Evolutionary conservation across 805 yeast genomes (phyloP), one percentile per base, ranked within the genome.

Genomic region (Priceomyces carsonii): DNA sequence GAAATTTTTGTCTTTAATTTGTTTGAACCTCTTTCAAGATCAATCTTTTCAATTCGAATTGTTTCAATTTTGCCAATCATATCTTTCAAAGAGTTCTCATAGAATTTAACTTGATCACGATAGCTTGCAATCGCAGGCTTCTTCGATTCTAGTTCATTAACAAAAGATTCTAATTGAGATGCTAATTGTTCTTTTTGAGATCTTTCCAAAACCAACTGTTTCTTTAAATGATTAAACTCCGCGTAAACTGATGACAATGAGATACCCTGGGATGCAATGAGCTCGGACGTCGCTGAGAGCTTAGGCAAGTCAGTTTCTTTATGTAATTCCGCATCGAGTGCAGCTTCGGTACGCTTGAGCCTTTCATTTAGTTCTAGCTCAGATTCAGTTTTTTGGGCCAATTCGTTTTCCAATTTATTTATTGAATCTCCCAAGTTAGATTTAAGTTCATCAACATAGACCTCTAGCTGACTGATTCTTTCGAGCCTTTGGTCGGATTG

Each of bases 101-200:
- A 85, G 79, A 48, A 84, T 49, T 33, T 70, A 56, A 44, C 67
- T 54, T 47, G 88, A 69, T 59, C 59, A 71, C 80, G 48, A 80
- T 84, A 34, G 80, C 82, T 61, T 66, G 70, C 76, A 30, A 91
- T 73, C 2, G 82, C 65, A 0, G 98, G 97, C 36, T 86, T 80
- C 50, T 85, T 81, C 19, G 75, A 70, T 49, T 88, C 95, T 42
- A 90, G 66, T 56, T 89, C 96, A 13, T 71, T 69, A 20, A 89
- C 78, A 45, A 91, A 80, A 1, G 71, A 66, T 47, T 84, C 82
- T 39, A 90, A 67, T 56, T 87, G 91, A 22, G 66, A 58, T 36
- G 89, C 85, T 40, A 91, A 68, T 36, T 75, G 73, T 38, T 78
- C 80, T 47, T 85, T 87, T 34, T 84, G 82, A 12, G 81, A 71